Base-by-base conservation (phyloP, 106 monocot species). In the Iris macrosiphon region DNA sequence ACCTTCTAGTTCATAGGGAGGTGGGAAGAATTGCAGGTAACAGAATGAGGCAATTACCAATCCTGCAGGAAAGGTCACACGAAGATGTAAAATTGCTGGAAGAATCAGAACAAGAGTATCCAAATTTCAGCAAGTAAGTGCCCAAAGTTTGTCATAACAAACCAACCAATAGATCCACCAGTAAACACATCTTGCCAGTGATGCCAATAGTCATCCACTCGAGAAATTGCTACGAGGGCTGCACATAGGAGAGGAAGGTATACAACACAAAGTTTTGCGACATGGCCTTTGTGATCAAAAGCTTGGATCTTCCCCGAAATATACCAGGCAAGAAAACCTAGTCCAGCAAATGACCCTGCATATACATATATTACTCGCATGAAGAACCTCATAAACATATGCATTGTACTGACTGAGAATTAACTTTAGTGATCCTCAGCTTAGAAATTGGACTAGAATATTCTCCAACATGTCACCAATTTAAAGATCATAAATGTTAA, bases 151-250 rank as follows among this genome's bases (percentile, higher is more conserved):
- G n/a, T n/a, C n/a, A n/a, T n/a, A 41, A 26, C 30, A 16, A 13
- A 22, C 77, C 44, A 46, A 79, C 78, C 83, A 45, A 84, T 29
- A 43, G 75, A 15, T 24, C 83, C 83, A 21, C 83, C 83, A 28
- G 59, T 63, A 55, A 83, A 83, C 16, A 83, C 83, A 67, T 83
- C 83, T 66, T 77, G 69, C 83, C 83, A 83, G 31, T 84, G 83
- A 65, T 84, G 83, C 78, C 83, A 79, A 47, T 84, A 84, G 45
- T 84, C 83, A 68, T 84, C 78, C 25, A 84, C 75, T 45, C 83
- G 56, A 41, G 83, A 84, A 34, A 84, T 52, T 34, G 72, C 83
- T 13, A 84, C 74, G 28, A 84, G 74, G 6, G 74, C 5, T 54
- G 83, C 83, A 29, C 1, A 25, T 15, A 84, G 71, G n/a, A 84